These are phyloP conservation scores for Solanum lycopersicoides DNA, from an alignment of 257 asterid species.

Conservation along the genomic window DNA sequence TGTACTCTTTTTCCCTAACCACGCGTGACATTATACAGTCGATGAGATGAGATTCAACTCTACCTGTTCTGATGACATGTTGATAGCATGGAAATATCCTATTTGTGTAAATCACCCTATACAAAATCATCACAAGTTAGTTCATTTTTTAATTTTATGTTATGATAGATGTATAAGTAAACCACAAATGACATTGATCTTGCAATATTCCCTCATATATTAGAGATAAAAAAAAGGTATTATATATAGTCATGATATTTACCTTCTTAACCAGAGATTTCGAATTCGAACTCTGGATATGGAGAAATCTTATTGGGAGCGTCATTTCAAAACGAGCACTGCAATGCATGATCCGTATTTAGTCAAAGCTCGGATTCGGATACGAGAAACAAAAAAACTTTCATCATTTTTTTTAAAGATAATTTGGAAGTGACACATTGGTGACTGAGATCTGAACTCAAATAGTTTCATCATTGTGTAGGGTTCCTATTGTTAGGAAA, in stretches of 20 bases:
- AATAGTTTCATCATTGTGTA: background rate
- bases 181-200: background rate
- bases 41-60: background rate
- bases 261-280: no score
- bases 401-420: background rate
- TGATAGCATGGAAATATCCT: background rate
- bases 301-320: no score
- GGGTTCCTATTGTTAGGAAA: background rate
- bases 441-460: background rate
- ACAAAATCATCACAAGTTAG: background rate
- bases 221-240: background rate
- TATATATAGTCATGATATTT: background rate
- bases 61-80: background rate
- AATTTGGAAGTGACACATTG: background rate
- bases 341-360: fast-evolving
- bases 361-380: fast-evolving
- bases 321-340: fast-evolving
- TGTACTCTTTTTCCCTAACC: background rate
- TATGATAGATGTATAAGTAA: background rate
- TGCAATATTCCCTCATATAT: background rate
- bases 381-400: background rate
- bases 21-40: background rate
- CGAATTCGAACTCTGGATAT: no score
- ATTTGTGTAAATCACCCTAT: background rate
- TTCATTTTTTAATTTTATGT: background rate